Base-by-base conservation (phyloP, 2,329 filamentous ascomycete species). In the Fusarium sp. region DNA sequence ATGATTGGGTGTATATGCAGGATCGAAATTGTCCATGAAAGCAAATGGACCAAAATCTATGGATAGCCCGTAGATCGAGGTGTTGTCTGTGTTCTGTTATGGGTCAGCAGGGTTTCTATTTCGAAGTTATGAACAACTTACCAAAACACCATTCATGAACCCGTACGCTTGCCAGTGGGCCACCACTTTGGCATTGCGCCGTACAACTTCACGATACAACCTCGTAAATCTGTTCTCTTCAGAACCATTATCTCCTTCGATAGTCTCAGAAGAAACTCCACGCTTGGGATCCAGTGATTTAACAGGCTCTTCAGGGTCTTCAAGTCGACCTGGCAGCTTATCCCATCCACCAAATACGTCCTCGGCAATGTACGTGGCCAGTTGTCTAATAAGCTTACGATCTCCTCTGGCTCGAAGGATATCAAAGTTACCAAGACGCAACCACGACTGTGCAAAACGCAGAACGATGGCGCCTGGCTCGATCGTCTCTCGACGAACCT, bases 41-140 rank as follows among this genome's bases (percentile, higher is more conserved):
- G 96, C 96, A 78, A 99, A 99, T 0, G 96, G 96, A 1, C 96
- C 96, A 80, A 95, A 99, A 83, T 99, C 96, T 72, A 99, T 92
- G 11, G 93, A 96, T 1, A 99, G 85, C 1, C 96, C 96, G 63
- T 91, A 91, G 57, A 99, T 89, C 1, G 95, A 98, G 0, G 96
- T 99, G 81, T 99, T 99, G 81, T 99, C 96, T 0, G 96, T 98
- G 83, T 99, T 99, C 83, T 84, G 22, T 53, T 11, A 41, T 26
- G 17, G 26, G 60, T 83, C 54, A 82, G 77, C 39, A 26, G 35
- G 28, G 24, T 28, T 45, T 20, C n/a, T 15, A 42, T 13, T 18
- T 13, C n/a, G 8, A 8, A 24, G 17, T 5, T 38, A 12, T 17
- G 17, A 36, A 9, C 39, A 17, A 73, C 80, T 72, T 74, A 84